Evolutionary conservation across 257 asterid genomes (phyloP).

Genomic region (Rubia yunnanensis): DNA sequence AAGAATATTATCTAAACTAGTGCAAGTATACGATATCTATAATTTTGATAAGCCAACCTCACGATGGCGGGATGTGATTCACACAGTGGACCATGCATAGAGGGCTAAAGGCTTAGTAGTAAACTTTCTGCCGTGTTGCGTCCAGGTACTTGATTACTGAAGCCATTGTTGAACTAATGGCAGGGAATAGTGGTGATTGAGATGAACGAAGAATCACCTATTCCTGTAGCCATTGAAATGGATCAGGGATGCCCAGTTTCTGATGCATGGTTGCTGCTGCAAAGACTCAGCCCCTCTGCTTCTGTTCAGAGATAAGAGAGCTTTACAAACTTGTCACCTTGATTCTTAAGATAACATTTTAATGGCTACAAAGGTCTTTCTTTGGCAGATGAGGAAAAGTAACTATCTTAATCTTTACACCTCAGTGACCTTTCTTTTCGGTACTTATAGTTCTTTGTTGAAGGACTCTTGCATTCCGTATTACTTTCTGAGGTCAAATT

Average conservation of each 20-base stretch:
- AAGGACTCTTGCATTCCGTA: background rate
- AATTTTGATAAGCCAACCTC: too few relatives aligned
- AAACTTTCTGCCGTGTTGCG: too few relatives aligned
- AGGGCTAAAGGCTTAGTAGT: too few relatives aligned
- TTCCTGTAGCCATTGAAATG: conserved; percentile 75
- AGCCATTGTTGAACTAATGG: conserved; percentile 1
- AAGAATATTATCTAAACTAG: too few relatives aligned
- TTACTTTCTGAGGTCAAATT: background rate
- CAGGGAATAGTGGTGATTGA: conserved; percentile 78
- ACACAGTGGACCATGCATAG: too few relatives aligned
- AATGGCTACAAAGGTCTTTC: background rate
- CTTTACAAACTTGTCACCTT: conserved; percentile 39
- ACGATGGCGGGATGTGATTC: too few relatives aligned
- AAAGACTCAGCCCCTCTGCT: conserved; percentile 37
- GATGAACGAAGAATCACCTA: conserved; percentile 31
- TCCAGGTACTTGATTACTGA: background rate
- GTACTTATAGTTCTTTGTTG: background rate
- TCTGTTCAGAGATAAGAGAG: conserved; percentile 19
- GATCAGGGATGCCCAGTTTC: conserved; percentile 63
- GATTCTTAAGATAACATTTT: background rate
- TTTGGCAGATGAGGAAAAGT: background rate
- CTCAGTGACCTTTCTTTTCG: background rate
- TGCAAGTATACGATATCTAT: too few relatives aligned
- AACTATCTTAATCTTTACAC: background rate
- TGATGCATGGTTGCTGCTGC: conserved; percentile 64